Conservation (phyloP, 108 stramenopile genomes). For the Thalassiosira profunda region DNA sequence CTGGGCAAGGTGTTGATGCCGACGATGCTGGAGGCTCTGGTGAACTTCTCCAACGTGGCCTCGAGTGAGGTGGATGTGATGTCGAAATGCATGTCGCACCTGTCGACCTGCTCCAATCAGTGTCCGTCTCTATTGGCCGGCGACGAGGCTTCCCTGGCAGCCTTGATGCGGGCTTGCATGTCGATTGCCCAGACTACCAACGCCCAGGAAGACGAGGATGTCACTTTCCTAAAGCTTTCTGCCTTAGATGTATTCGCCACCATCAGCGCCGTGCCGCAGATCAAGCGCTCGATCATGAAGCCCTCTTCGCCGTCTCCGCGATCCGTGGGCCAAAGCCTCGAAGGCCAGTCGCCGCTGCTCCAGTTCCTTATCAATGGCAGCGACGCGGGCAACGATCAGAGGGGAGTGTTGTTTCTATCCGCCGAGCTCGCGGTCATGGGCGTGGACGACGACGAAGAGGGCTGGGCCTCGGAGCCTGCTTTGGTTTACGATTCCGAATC, state of each 20-base stretch:
- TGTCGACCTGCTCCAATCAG: constrained; percentile 24
- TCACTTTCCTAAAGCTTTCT: constrained; percentile 29
- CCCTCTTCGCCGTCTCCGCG: constrained; percentile 12
- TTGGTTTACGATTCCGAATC: constrained; percentile 46
- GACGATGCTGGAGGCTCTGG: constrained; percentile 30
- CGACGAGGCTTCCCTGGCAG: constrained; percentile 32
- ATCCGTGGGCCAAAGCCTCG: constrained; percentile 7
- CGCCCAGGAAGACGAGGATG: constrained; percentile 8
- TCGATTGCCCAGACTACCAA: constrained; percentile 16
- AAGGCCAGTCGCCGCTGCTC: constrained; percentile 19
- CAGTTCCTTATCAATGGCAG: constrained; percentile 42
- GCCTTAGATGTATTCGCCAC: constrained; percentile 61
- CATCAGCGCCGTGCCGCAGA: constrained; percentile 51
- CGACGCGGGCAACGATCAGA: constrained; percentile 8
- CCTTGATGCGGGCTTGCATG: constrained; percentile 51
- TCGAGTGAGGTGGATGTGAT: constrained; percentile 10
- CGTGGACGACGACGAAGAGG: constrained; percentile 54
- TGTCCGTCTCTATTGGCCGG: constrained; percentile 70
- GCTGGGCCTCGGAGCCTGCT: constrained; percentile 59
- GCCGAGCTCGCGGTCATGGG: constrained; percentile 28
- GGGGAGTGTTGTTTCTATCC: constrained; percentile 35
- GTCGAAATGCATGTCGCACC: constrained; percentile 18
- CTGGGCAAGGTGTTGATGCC: constrained; percentile 29
- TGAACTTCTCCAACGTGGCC: constrained; percentile 8
- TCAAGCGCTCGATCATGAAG: constrained; percentile 44